These are phyloP conservation scores for Malassezia vespertilionis DNA, from an alignment of 1,284 basidiomycete genomes.

Conservation along the genomic window DNA sequence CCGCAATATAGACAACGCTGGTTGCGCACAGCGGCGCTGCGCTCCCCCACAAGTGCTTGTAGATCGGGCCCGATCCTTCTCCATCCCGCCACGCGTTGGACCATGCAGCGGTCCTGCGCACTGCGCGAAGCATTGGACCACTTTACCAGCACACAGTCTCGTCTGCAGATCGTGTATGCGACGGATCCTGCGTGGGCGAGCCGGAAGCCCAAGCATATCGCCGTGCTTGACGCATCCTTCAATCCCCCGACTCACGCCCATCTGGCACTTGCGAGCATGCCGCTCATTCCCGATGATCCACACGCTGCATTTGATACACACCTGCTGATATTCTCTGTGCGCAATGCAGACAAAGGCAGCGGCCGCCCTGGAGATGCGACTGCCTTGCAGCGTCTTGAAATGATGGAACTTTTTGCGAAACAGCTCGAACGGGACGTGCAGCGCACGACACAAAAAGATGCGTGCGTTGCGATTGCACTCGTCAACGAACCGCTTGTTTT, in stretches of 20 bases:
- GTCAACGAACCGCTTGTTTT: conserved; percentile 81
- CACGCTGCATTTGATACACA: conserved; percentile 58
- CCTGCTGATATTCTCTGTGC: conserved; percentile 70
- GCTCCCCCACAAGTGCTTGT: too few species aligned
- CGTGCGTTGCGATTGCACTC: conserved; percentile 68
- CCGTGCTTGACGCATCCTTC: conserved; percentile 78
- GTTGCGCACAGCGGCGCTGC: too few species aligned
- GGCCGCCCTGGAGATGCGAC: conserved; percentile 57
- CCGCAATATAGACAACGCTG: too few species aligned
- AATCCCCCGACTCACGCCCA: conserved; percentile 87
- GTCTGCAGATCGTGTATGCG: conserved; percentile 20
- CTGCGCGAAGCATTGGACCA: conserved; percentile 7
- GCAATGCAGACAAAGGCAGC: conserved; percentile 72
- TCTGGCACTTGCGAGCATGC: conserved; percentile 59
- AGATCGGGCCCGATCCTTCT: too few species aligned
- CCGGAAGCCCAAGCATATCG: conserved; percentile 33
- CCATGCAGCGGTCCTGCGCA: too few species aligned
- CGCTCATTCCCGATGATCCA: not conserved
- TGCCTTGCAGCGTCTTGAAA: conserved; percentile 35
- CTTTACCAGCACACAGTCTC: not conserved
- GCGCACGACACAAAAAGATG: conserved; percentile 10
- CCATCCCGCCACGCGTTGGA: too few species aligned
- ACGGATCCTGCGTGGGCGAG: conserved; percentile 17
- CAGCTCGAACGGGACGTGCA: conserved; percentile 19
- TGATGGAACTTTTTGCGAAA: conserved; percentile 46